phyloP scores from a whole-genome alignment of 2,329 filamentous ascomycete species.

The Cryphonectria nitschkei region DNA sequence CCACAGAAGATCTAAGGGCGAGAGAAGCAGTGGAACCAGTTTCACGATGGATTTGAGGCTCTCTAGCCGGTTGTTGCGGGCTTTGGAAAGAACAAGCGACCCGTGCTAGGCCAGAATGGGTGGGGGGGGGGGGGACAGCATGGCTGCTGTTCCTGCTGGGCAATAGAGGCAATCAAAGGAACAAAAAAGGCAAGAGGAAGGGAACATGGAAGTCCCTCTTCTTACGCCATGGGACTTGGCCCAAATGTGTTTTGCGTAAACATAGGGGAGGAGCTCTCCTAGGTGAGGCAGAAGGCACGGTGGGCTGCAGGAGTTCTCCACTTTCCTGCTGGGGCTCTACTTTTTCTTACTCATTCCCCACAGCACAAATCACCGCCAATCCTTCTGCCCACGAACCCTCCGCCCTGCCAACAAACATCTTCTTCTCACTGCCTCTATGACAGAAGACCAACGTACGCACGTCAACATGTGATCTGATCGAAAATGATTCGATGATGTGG shows the following conservation, averaged over 20 bases:
- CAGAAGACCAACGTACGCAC: background rate
- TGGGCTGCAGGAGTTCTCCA: background rate
- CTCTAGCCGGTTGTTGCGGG: background rate
- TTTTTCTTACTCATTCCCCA: background rate
- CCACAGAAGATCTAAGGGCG: background rate
- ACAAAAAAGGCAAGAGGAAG: too few species aligned
- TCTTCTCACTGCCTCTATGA: background rate
- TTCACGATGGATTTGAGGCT: background rate
- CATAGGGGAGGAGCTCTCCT: background rate
- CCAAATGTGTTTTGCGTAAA: background rate
- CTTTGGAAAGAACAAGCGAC: background rate
- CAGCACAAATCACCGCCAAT: constrained; percentile 21
- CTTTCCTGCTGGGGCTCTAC: background rate
- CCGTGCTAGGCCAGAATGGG: background rate
- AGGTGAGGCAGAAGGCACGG: background rate
- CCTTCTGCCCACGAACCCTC: constrained; percentile 5
- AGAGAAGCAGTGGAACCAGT: background rate
- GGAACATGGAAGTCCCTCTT: background rate
- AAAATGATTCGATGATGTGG: background rate
- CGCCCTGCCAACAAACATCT: background rate
- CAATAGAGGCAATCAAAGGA: background rate
- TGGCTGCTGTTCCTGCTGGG: too few species aligned
- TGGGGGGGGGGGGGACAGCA: too few species aligned
- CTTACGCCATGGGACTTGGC: background rate
- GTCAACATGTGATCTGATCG: background rate